A percentile compares a stretch with the other conserved stretches of the same genome.
phyloP scores from a whole-genome alignment of 495 filamentous ascomycete genomes.

The Schizothecium vesticola region DNA sequence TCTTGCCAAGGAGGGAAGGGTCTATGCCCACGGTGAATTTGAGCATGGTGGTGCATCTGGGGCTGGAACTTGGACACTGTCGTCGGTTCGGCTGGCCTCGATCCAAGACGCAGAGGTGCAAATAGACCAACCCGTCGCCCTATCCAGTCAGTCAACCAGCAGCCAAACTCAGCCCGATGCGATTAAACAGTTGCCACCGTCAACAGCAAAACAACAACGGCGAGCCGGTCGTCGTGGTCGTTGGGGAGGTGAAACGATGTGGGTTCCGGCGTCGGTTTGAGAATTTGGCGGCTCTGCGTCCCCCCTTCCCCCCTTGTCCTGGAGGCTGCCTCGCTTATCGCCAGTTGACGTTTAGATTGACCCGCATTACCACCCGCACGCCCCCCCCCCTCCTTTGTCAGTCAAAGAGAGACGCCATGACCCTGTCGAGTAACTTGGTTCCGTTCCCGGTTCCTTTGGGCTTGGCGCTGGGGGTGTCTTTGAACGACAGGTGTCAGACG shows the following conservation, averaged over 20 bases:
- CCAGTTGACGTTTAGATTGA: neutral
- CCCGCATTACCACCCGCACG: neutral
- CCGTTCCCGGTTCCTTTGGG: neutral
- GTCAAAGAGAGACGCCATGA: neutral
- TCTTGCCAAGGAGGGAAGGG: neutral
- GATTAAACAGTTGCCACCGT: neutral
- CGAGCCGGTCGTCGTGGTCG: neutral
- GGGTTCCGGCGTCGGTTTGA: constrained; percentile 21
- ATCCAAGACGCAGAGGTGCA: neutral
- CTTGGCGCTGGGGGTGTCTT: neutral
- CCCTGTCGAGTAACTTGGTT: constrained; percentile 6
- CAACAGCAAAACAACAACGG: neutral
- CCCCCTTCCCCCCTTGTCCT: neutral
- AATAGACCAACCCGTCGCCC: neutral
- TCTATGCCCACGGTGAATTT: neutral
- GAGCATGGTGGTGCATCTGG: neutral
- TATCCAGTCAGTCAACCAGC: neutral
- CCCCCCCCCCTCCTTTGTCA: neutral
- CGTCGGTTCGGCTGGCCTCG: neutral
- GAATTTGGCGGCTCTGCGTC: constrained; percentile 21
- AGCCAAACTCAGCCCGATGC: neutral
- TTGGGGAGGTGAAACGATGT: constrained; percentile 17
- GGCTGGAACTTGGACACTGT: neutral
- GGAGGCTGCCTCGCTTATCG: constrained; percentile 12
- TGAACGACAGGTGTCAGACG: neutral